phyloP scores from a whole-genome alignment of 345 rosid genomes.

The Murraya koenigii region DNA sequence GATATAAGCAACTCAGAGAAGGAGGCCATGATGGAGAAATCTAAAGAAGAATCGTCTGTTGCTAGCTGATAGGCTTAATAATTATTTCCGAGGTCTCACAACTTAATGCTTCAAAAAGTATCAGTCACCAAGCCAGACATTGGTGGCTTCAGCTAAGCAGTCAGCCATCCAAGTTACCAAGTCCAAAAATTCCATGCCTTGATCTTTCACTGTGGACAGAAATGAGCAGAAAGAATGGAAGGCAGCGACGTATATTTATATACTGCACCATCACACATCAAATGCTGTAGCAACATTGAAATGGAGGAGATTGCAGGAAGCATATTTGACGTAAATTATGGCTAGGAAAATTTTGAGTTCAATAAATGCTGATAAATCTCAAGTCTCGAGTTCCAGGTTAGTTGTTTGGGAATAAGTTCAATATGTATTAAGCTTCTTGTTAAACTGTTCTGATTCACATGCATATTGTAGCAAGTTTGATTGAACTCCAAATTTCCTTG shows the following conservation, averaged over 20 bases:
- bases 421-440: background rate
- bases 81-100: background rate
- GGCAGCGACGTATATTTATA: background rate
- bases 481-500: background rate
- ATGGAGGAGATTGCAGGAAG: background rate
- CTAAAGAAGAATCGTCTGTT: constrained; percentile 57
- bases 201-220: background rate
- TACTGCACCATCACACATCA: background rate
- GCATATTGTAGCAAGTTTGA: background rate
- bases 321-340: background rate
- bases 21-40: constrained; percentile 45
- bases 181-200: background rate
- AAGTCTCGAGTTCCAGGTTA: background rate
- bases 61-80: constrained; percentile 34
- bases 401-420: background rate
- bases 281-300: background rate
- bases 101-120: background rate
- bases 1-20: constrained; percentile 55
- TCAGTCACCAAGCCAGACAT: background rate
- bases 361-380: background rate
- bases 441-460: background rate
- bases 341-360: background rate
- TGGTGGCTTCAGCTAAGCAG: background rate
- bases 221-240: background rate
- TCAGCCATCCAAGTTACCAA: background rate